phyloP scores from a whole-genome alignment of 768 basidiomycete genomes.

The Psilocybe cyanescens region DNA sequence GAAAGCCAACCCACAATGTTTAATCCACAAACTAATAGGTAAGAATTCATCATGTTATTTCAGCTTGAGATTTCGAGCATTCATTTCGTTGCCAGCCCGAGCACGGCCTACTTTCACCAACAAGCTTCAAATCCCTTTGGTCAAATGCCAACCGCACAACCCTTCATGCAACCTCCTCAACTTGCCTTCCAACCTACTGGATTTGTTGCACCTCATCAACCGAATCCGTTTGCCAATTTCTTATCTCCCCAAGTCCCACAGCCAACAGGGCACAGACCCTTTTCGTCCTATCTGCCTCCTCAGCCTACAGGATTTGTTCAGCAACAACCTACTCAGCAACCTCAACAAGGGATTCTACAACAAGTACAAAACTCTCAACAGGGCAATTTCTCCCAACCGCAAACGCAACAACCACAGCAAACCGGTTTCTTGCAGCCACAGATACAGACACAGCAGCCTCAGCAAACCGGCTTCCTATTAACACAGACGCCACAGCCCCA shows the following conservation, averaged over 20 bases:
- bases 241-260: conserved; percentile 41
- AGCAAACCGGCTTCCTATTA: conserved; percentile 22
- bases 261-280: conserved; percentile 51
- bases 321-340: conserved; percentile 11
- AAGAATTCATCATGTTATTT: conserved; percentile 17
- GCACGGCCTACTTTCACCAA: conserved; percentile 55
- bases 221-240: conserved; percentile 51
- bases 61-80: neutral
- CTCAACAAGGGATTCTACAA: conserved; percentile 40
- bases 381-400: conserved; percentile 18
- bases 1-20: conserved; percentile 75
- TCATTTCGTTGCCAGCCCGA: conserved; percentile 41
- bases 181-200: conserved; percentile 62
- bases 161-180: conserved; percentile 45
- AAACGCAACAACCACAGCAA: conserved; percentile 26
- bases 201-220: conserved; percentile 52
- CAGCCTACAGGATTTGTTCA: conserved; percentile 50
- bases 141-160: conserved; percentile 55
- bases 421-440: conserved; percentile 29
- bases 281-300: conserved; percentile 57
- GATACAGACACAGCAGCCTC: conserved; percentile 38
- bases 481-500: conserved; percentile 33
- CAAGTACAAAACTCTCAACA: conserved; percentile 36
- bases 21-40: conserved; percentile 67
- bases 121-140: conserved; percentile 81